Base-by-base conservation (phyloP, 1,139 yeast genomes). In the Debaryomyces nepalensis region DNA sequence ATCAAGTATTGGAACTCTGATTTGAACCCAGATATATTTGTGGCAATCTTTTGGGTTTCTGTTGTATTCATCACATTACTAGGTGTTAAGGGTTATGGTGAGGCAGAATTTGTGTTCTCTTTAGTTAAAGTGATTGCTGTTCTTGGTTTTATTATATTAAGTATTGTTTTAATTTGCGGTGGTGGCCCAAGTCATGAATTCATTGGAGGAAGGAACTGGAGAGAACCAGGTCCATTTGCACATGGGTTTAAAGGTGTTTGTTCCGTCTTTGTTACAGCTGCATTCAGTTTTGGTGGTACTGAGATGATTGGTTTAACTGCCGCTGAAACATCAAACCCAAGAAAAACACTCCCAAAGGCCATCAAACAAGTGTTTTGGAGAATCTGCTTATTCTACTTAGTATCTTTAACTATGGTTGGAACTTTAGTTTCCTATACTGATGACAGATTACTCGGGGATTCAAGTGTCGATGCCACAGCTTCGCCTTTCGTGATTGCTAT, bases 401-500 rank as follows among this genome's bases (percentile, higher is more conserved):
- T 68, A 16, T 64, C 75, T 8, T 62, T 71, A 47, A 61, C 63
- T 14, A 61, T 71, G 55, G 62, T 71, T 42, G 67, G 72, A 26
- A 63, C 63, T 41, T 59, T 71, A 48, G 74, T 70, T 40, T 66
- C 71, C 4, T 66, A 59, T 55, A 54, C 57, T 43, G 69, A 66
- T 43, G 29, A 44, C 4, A 56, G 67, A 43, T 64, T 70, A 49
- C 46, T 61, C 24, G 60, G 64, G 8, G 69, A 79, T 2, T 60
- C 73, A 2, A 63, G 70, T 27, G 77, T 67, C 23, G 80, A 77
- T 54, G 79, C 79, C 16, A 62, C 79, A 8, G 79, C 83, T 18
- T 79, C 84, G 23, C 84, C 85, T 10, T 81, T 80, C 51, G 85
- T 81, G 43, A 76, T 81, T 59, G 84, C 86, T 31, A 73, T 81